These are phyloP conservation scores for Amanita rubescens DNA, from an alignment of 768 basidiomycete species.

Conservation along the genomic window DNA sequence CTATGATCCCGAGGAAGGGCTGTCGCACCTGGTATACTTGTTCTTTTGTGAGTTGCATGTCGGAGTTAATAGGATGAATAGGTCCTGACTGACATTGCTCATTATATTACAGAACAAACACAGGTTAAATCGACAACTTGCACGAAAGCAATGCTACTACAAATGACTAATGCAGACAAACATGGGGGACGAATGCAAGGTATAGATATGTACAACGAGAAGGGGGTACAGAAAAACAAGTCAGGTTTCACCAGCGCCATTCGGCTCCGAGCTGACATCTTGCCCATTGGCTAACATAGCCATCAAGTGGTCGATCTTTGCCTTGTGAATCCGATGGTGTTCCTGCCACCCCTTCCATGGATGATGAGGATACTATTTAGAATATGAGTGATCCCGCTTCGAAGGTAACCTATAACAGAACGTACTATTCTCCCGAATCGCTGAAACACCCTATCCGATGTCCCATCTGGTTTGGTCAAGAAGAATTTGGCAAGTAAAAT, in stretches of 20 bases:
- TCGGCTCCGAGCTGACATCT: constrained; percentile 27
- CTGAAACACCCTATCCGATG: constrained; percentile 81
- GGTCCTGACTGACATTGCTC: not conserved
- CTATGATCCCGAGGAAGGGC: not conserved
- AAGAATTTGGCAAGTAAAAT: constrained; percentile 74
- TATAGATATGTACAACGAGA: not conserved
- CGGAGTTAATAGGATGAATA: too few species aligned
- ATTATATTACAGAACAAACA: not conserved
- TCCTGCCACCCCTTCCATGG: constrained; percentile 96
- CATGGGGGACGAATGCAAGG: not conserved
- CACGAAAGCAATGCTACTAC: not conserved
- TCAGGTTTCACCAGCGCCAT: not conserved
- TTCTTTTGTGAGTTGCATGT: constrained; percentile 7
- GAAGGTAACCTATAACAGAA: constrained; percentile 6
- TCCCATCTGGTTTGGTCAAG: constrained; percentile 65
- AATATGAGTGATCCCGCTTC: not conserved
- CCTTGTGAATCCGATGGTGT: constrained; percentile 82
- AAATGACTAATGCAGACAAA: not conserved
- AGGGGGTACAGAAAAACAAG: not conserved
- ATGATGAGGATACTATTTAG: constrained; percentile 68
- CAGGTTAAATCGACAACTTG: not conserved
- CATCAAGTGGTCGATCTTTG: constrained; percentile 78
- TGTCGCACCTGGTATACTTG: constrained; percentile 7
- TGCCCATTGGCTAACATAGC: constrained; percentile 53
- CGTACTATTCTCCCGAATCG: constrained; percentile 65